Evolutionary conservation across 495 filamentous ascomycete species (phyloP), one percentile per base, ranked within the genome.

Genomic region (Daldinia childiae): DNA sequence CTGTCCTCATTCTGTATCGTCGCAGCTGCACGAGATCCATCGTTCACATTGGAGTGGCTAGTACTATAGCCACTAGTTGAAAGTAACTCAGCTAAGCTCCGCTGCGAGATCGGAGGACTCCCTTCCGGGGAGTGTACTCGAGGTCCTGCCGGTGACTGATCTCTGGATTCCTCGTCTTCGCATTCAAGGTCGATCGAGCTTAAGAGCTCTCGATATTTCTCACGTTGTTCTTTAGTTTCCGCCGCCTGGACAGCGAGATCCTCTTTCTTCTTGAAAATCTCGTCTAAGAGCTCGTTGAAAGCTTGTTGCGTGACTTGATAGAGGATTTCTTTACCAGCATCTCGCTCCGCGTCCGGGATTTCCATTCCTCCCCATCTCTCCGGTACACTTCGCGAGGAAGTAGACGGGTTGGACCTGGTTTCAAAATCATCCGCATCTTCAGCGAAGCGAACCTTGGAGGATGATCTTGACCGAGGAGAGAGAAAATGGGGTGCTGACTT

Each of bases 231-330:
- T 62, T 88, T 89, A 0, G 88, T 93, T 15, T 86, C 83, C 41
- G 87, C 86, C 8, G 87, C 89, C 57, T 91, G 86, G 68, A 97
- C 82, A 8, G 93, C 88, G 7, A 91, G 77, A 64, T 93, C 90
- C 79, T 99, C 95, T 67, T 91, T 90, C 26, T 83, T 83, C 70
- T 90, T 89, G 82, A 98, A 98, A 0, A 99, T 82, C 9, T 89
- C 83, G 76, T 97, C 92, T 5, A 99, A 86, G 4, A 98, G 82
- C 77, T 98, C 93, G 74, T 98, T 97, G 78, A 97, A 90, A 1
- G 91, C 93, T 74, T 97, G 90, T 74, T 97, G 93, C 0, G 91
- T 92, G 17, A 95, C 89, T 75, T 97, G 92, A 74, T 95, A 97
- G 6, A 98, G 82, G 15, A 97, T 88, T 74, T 98, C 95, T 69